Conservation (phyloP, 441 rosid genomes). For the Breynia disticha region DNA sequence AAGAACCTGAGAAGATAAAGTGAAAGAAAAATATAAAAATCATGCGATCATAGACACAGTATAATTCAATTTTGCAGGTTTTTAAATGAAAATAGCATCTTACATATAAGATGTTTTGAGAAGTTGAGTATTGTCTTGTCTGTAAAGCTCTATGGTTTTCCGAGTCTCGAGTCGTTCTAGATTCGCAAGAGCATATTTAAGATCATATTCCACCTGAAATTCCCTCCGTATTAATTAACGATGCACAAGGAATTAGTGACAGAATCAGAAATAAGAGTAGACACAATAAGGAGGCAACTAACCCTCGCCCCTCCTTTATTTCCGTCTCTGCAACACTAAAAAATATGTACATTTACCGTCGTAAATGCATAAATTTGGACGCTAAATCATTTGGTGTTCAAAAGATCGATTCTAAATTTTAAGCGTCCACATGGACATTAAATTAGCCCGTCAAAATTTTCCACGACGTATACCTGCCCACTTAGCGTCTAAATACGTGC, state of each 20-base stretch:
- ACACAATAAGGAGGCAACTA: no score
- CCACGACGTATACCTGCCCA: no score
- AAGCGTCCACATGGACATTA: background rate
- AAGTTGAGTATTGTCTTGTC: constrained; percentile 1
- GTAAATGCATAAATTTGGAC: no score
- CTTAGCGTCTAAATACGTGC: no score
- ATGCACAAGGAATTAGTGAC: no score
- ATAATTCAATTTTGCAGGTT: background rate
- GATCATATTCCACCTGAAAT: constrained; percentile 17
- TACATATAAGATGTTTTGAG: constrained; percentile 5
- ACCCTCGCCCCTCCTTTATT: no score
- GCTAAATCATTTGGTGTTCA: no score
- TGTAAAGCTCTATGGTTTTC: constrained; percentile 1
- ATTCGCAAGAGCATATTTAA: constrained; percentile 2
- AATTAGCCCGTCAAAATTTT: background rate
- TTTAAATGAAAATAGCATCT: no score
- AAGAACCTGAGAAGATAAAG: background rate
- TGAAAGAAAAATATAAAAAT: background rate
- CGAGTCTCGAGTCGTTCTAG: constrained; percentile 8
- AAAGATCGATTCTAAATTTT: no score
- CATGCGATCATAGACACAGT: background rate
- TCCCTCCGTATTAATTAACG: background rate
- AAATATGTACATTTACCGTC: no score
- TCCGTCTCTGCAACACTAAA: no score
- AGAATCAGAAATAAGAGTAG: no score